Percentiles rank a stretch among this genome's conserved stretches.
These are phyloP conservation scores for Aureobasidium subglaciale DNA, from an alignment of 2,329 filamentous ascomycete species.

Conservation along the genomic window DNA sequence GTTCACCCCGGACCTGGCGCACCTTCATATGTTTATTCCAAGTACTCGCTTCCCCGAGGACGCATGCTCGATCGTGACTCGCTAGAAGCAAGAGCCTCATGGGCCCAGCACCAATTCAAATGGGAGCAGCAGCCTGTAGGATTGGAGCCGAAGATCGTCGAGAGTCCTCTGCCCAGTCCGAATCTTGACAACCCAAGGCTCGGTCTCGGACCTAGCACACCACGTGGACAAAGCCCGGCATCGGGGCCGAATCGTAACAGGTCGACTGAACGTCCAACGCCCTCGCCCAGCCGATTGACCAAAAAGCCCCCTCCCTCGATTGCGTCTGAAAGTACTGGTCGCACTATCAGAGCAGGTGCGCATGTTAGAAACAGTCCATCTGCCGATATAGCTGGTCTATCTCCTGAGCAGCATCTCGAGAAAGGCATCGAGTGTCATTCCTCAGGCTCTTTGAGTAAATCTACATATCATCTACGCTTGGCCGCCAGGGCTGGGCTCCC, in stretches of 20 bases:
- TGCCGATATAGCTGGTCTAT: slow-evolving; percentile 52
- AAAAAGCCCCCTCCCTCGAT: slow-evolving; percentile 24
- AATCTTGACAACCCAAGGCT: background rate
- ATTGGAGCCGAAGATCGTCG: background rate
- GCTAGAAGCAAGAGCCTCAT: slow-evolving; percentile 48
- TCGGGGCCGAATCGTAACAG: slow-evolving; percentile 22
- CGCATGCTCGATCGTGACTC: slow-evolving; percentile 67
- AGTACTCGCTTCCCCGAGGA: slow-evolving; percentile 75
- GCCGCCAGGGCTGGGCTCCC: slow-evolving; percentile 80
- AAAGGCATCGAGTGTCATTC: slow-evolving; percentile 90
- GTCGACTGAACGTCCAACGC: slow-evolving; percentile 25
- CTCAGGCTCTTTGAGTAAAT: slow-evolving; percentile 79
- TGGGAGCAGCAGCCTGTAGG: slow-evolving; percentile 45
- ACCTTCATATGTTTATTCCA: slow-evolving; percentile 79
- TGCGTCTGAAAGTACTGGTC: slow-evolving; percentile 33
- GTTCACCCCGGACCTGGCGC: slow-evolving; percentile 44
- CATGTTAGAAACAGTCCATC: slow-evolving; percentile 31
- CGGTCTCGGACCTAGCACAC: background rate
- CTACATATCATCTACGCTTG: slow-evolving; percentile 88
- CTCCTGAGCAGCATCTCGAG: slow-evolving; percentile 78
- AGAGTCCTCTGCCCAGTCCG: slow-evolving; percentile 3
- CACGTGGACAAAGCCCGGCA: slow-evolving; percentile 9
- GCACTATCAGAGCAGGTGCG: slow-evolving; percentile 35
- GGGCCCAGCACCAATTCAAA: slow-evolving; percentile 44
- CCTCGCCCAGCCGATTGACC: slow-evolving; percentile 1